Base-by-base conservation (phyloP, 768 basidiomycete species). In the Trametopsis cervina region DNA sequence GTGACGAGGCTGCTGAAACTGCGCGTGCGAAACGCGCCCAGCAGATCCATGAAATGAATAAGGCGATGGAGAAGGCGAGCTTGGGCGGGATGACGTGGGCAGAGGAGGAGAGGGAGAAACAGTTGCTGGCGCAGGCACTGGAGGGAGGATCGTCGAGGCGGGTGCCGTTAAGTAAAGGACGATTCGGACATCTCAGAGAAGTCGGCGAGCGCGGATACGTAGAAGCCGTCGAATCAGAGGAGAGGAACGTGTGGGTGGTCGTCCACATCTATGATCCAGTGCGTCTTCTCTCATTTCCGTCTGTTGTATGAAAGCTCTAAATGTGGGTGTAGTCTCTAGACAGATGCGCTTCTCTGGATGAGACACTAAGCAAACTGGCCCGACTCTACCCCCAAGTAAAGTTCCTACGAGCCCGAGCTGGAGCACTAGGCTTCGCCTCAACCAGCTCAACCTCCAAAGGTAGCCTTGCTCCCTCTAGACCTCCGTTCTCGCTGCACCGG, bases 261-360 rank as follows among this genome's bases (percentile, higher is more conserved):
- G 71, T 92, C 18, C 89, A 92, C 63, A 70, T 92, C 4, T 92
- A 89, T 58, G 84, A 89, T 56, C 71, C 86, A 42, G 89, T 89
- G 64, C 56, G 83, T 70, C 24, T 15, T 5, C 21, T 26, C 18
- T 37, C 37, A 50, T 33, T 20, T 15, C 40, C 38, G 48, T 22
- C 13, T 18, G 10, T 17, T 22, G 18, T 33, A 23, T 5, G 7
- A 40, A 7, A 17, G 7, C 7, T 35, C 29, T 12, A 4, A 5
- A 5, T 21, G 43, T 2, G 25, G 4, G 10, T 9, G 15, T 53
- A 90, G 89, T 84, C 83, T 23, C 60, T 90, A 52, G 83, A 87
- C 41, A 72, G 89, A 42, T 92, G 89, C 60, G 82, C 81, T 35
- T 44, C 67, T 4, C 63, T 92, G 17, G 89, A 92, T 60, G 78